Percentiles rank a stretch among this genome's conserved stretches.
Conservation (phyloP, 306 rosid genomes). For the Acacia melanoxylon region DNA sequence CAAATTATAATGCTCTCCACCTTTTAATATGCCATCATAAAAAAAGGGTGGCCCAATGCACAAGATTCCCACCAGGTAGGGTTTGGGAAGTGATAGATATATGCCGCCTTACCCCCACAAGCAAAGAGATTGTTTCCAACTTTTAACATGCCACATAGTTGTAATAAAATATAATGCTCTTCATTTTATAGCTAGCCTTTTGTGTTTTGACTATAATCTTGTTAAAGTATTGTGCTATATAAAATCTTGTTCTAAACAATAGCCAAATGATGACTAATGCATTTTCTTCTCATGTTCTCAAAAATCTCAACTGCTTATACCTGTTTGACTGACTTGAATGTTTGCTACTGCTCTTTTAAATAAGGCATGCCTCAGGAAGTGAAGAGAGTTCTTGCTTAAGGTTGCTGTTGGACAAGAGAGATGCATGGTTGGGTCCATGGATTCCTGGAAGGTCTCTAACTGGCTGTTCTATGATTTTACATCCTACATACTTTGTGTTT, state of each 20-base stretch:
- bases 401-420: slow-evolving; percentile 89
- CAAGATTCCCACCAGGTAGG: too few relatives aligned
- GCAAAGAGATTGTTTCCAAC: too few relatives aligned
- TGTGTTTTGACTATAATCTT: background rate
- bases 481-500: background rate
- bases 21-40: background rate
- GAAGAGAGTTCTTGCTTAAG: slow-evolving; percentile 97
- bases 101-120: too few relatives aligned
- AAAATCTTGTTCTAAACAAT: slow-evolving; percentile 1
- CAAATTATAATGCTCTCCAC: background rate
- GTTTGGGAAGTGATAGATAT: too few relatives aligned
- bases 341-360: slow-evolving; percentile 38
- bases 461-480: slow-evolving; percentile 27
- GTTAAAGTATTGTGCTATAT: slow-evolving; percentile 10
- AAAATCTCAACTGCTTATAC: slow-evolving; percentile 18
- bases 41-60: too few relatives aligned
- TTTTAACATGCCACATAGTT: background rate
- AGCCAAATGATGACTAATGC: background rate
- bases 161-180: background rate
- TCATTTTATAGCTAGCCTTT: too few relatives aligned
- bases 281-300: slow-evolving; percentile 19
- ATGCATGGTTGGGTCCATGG: slow-evolving; percentile 99
- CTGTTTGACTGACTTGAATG: slow-evolving; percentile 36
- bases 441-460: slow-evolving; percentile 88
- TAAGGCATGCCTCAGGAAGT: slow-evolving; percentile 78